Evolutionary conservation across 148 eudicot genomes (phyloP), one percentile per base, ranked within the genome.

Genomic region (Cornus kousa): DNA sequence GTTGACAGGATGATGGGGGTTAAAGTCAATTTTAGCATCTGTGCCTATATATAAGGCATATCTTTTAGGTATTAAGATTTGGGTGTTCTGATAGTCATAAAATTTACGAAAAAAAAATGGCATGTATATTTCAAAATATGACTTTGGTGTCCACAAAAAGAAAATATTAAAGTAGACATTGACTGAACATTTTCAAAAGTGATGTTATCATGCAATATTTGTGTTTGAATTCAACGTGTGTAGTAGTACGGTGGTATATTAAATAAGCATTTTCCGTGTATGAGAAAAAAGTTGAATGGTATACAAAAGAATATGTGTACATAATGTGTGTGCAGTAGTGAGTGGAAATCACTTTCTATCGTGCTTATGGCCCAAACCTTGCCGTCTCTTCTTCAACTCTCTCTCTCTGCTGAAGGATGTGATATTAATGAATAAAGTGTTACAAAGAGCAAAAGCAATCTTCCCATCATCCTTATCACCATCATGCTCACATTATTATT

Each of bases 401-500:
- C 28, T 28, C 28, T 28, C 28, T 28, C 28, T 28, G 28, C 1
- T 28, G 28, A 35, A 35, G 37, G 37, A 35, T 4, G 37, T 35
- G 5, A 35, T 35, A 35, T 35, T 43, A 13, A 72, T 50, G 23
- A 48, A 23, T 1, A 53, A 55, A 73, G 39, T 9, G 8, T 31
- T 55, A 32, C 4, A 70, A 19, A 5, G 2, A 40, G 24, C 3
- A 35, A 72, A 50, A 28, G 73, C 43, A 20, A 59, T 1, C 31
- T 66, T 40, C 14, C 23, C 9, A 24, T 71, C 67, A 70, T 37
- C 68, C 65, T 73, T 64, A 31, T 73, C 66, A 73, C n/a, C 40
- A 72, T 50, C 64, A 50, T 81, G 31, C 37, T 31, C 72, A 10
- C 20, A 31, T 77, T 64, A 69, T 59, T 23, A 57, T 71, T 23